Evolutionary conservation across 2,329 filamentous ascomycete species (phyloP).

Genomic region (Huntiella moniliformis): DNA sequence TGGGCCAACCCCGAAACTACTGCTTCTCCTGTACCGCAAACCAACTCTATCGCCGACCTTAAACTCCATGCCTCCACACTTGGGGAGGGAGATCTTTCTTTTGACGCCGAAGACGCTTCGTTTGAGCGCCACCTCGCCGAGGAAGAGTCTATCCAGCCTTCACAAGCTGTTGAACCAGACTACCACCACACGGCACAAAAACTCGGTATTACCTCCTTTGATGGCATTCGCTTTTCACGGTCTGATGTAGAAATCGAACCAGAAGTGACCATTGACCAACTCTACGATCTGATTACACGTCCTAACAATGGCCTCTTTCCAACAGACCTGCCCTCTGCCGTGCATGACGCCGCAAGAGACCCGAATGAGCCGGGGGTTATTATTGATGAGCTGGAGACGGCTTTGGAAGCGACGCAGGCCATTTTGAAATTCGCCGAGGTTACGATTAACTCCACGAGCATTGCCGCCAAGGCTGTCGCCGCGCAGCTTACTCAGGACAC

Average conservation of each 20-base stretch:
- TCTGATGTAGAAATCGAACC: constrained; percentile 3
- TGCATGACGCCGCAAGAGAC: background rate
- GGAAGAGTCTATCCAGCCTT: background rate
- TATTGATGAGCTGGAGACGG: no score
- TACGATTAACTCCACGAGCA: no score
- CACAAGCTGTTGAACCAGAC: background rate
- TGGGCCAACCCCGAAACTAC: background rate
- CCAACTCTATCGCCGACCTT: no score
- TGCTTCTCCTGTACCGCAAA: no score
- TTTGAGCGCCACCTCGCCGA: background rate
- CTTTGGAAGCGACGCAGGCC: no score
- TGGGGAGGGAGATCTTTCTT: background rate
- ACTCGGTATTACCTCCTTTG: constrained; percentile 2
- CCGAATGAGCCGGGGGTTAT: background rate
- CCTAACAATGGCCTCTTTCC: background rate
- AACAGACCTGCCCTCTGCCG: background rate
- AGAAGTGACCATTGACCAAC: constrained; percentile 1
- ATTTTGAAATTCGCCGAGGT: no score
- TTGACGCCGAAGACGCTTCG: background rate
- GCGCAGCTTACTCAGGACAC: no score
- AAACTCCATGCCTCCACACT: no score
- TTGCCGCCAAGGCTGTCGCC: no score
- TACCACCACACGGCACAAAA: background rate
- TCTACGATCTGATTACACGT: constrained; percentile 4
- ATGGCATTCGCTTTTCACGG: constrained; percentile 5